Base-by-base conservation (phyloP, 768 basidiomycete genomes). In the Russula brevipes region DNA sequence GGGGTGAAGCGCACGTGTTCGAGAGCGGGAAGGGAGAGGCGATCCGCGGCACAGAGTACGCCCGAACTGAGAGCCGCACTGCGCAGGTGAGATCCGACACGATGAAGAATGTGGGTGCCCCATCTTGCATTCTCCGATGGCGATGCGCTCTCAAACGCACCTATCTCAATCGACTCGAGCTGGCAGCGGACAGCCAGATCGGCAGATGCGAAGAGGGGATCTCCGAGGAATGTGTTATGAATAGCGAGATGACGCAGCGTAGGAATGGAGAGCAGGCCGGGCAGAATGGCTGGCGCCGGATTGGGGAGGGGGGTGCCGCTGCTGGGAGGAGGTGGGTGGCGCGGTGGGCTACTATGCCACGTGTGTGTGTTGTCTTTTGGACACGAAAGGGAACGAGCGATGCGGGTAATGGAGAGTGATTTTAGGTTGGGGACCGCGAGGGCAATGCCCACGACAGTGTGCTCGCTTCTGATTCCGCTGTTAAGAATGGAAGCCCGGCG, bases 211-310 rank as follows among this genome's bases (percentile, higher is more conserved):
- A 61, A 68, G 4, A 52, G 58, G n/a, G 59, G 61, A 41, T 63
- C 51, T 47, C 65, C 65, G 42, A 68, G 65, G 46, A 30, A 41
- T 0, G 67, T 68, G 24, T 60, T 66, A 12, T 57, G 65, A 8
- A 68, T 60, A 31, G 61, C 61, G 12, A 68, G 65, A 38, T 68
- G 67, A 31, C 53, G 60, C 47, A 66, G 33, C 33, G 60, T 51
- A 0, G 57, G 60, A 42, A 65, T 62, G 7, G 66, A 44, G 24
- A 68, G 49, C 30, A 68, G 54, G n/a, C 49, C 35, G 9, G 65
- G 56, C 9, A 66, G 45, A 8, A 42, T 38, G 6, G 57, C 16
- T 24, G 51, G n/a, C 33, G 38, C n/a, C 14, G 50, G 12, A 57
- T 16, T 31, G 24, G 44, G 59, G 52, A 31, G 16, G 16, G 11